Conservation (phyloP, 352 stramenopile species). For the Pythium sukuiense region DNA sequence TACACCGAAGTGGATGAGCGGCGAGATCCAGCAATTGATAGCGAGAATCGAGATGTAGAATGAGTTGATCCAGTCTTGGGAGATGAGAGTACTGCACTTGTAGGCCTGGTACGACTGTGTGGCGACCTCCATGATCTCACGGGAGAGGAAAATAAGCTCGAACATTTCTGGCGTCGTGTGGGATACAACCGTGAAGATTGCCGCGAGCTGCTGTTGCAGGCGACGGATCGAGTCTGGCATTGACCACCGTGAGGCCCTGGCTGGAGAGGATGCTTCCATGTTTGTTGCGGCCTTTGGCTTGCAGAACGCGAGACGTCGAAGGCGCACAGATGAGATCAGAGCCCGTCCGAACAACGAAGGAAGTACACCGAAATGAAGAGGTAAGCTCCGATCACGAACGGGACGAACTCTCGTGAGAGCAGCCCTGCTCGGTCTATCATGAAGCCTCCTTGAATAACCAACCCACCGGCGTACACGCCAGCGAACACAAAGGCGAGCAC, state of each 20-base stretch:
- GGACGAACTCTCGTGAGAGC: conserved; percentile 1
- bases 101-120: conserved; percentile 23
- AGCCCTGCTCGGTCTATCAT: conserved; percentile 7
- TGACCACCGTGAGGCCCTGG: neutral
- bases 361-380: conserved; percentile 3
- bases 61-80: conserved; percentile 14
- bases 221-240: neutral
- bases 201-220: neutral
- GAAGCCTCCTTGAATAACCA: conserved; percentile 12
- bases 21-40: conserved; percentile 21
- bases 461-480: conserved; percentile 1
- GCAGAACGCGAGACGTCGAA: neutral
- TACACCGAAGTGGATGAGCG: conserved; percentile 7
- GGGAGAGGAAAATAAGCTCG: conserved; percentile 12
- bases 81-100: conserved; percentile 23
- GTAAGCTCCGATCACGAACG: conserved; percentile 13
- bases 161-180: conserved; percentile 12
- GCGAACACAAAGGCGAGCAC: conserved; percentile 6
- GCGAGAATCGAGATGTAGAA: conserved; percentile 14
- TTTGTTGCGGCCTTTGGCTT: neutral
- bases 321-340: neutral
- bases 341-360: neutral
- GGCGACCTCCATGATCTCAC: conserved; percentile 18
- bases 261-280: neutral
- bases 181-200: neutral